Percentiles rank a stretch among this genome's conserved stretches.
These are phyloP conservation scores for Pachysandra terminalis DNA, from an alignment of 164 flowering plant species.

Conservation along the genomic window DNA sequence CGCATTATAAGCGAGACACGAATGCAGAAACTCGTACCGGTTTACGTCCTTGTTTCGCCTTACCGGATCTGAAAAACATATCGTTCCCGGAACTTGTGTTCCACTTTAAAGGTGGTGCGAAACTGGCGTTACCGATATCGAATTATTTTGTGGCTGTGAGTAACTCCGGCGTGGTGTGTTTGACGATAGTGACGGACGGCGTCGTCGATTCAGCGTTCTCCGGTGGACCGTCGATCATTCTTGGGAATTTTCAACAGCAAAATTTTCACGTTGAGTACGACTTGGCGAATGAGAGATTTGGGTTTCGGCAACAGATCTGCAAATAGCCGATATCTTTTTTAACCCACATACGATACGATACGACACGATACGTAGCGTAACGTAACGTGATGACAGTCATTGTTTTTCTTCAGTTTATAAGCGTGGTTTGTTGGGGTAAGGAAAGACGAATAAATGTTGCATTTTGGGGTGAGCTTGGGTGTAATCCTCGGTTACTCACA, in stretches of 20 bases:
- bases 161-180: conserved; percentile 31
- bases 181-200: conserved; percentile 45
- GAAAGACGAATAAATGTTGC: too few relatives aligned
- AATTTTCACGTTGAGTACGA: conserved; percentile 54
- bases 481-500: too few relatives aligned
- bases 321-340: neutral
- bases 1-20: conserved; percentile 30
- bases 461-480: too few relatives aligned
- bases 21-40: conserved; percentile 40
- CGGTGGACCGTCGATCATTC: conserved; percentile 49
- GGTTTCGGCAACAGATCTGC: conserved; percentile 42
- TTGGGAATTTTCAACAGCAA: conserved; percentile 59
- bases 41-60: conserved; percentile 54
- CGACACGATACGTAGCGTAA: neutral
- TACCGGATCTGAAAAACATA: conserved; percentile 28
- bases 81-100: conserved; percentile 47
- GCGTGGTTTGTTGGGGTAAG: too few relatives aligned
- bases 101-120: conserved; percentile 71
- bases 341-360: too few relatives aligned
- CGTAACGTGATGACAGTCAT: too few relatives aligned
- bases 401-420: too few relatives aligned
- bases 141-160: conserved; percentile 50
- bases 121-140: conserved; percentile 50
- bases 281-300: conserved; percentile 44
- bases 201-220: neutral